Conservation (phyloP, 805 yeast genomes). For the Dipodascopsis uninucleata region DNA sequence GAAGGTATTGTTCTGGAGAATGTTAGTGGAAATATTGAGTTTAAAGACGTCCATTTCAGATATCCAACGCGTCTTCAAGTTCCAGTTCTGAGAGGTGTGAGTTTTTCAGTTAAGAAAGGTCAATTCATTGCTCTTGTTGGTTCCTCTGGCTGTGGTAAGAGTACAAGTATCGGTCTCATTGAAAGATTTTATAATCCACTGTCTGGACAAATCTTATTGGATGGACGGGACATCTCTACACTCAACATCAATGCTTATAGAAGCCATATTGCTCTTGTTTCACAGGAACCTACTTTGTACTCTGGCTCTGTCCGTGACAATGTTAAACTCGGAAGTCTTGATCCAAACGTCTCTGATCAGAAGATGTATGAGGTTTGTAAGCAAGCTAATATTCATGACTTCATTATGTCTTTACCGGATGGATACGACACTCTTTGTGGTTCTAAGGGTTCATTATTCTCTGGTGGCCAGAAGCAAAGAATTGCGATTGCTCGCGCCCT, state of each 20-base stretch:
- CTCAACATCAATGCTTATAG: constrained; percentile 51
- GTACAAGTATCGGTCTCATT: constrained; percentile 47
- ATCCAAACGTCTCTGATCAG: constrained; percentile 37
- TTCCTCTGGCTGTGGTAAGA: constrained; percentile 58
- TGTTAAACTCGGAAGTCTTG: constrained; percentile 42
- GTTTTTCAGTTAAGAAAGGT: constrained; percentile 57
- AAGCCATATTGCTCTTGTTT: constrained; percentile 54
- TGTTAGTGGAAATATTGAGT: constrained; percentile 49
- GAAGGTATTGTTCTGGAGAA: constrained; percentile 32
- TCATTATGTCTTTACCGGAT: constrained; percentile 50
- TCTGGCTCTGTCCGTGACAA: constrained; percentile 77
- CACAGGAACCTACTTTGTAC: constrained; percentile 56
- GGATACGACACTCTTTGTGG: constrained; percentile 49
- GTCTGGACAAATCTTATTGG: constrained; percentile 48
- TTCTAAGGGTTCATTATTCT: constrained; percentile 46
- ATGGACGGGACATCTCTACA: constrained; percentile 47
- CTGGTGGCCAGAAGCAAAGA: constrained; percentile 64
- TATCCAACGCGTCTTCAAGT: constrained; percentile 33
- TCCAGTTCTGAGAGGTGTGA: constrained; percentile 27
- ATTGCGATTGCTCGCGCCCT: constrained; percentile 60
- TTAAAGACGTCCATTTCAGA: constrained; percentile 37
- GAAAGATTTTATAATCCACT: constrained; percentile 51
- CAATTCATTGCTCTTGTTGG: constrained; percentile 87
- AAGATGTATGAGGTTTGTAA: constrained; percentile 42
- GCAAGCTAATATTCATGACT: constrained; percentile 49